Evolutionary conservation across 1,284 basidiomycete species (phyloP).

Genomic region (Ganoderma sinense): DNA sequence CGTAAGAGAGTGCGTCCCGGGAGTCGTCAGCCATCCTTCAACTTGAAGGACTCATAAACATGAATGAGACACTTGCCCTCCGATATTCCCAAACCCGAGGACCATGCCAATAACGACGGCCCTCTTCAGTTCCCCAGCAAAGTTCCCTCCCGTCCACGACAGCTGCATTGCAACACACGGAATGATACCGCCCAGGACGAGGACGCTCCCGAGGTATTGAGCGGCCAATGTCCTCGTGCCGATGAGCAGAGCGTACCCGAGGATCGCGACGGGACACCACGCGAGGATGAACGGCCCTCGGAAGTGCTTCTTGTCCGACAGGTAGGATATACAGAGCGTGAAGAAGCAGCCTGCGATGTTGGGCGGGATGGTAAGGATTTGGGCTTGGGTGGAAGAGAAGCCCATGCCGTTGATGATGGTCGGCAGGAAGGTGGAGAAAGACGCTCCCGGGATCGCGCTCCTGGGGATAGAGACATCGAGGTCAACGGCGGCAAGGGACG

Average conservation of each 20-base stretch:
- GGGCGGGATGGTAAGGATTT: slow-evolving; percentile 35
- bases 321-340: slow-evolving; percentile 17
- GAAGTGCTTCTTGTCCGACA: slow-evolving; percentile 16
- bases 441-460: slow-evolving; percentile 21
- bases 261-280: slow-evolving; percentile 56
- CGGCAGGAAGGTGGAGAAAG: slow-evolving; percentile 32
- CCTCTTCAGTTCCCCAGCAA: slow-evolving; percentile 73
- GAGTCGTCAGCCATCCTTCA: neutral
- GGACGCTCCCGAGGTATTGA: slow-evolving; percentile 67
- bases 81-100: slow-evolving; percentile 71
- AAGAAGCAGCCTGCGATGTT: slow-evolving; percentile 24
- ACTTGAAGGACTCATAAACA: neutral
- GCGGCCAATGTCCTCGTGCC: slow-evolving; percentile 53
- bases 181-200: slow-evolving; percentile 67
- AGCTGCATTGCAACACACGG: slow-evolving; percentile 67
- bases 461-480: slow-evolving; percentile 54
- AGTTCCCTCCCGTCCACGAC: slow-evolving; percentile 73
- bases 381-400: slow-evolving; percentile 34
- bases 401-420: slow-evolving; percentile 43
- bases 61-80: slow-evolving; percentile 37
- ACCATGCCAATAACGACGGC: slow-evolving; percentile 71
- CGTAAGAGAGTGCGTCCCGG: neutral
- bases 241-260: slow-evolving; percentile 69
- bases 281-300: slow-evolving; percentile 66
- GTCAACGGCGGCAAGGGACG: slow-evolving; percentile 29